Base-by-base conservation (phyloP, 1,139 yeast genomes). In the Hyphopichia burtonii region DNA sequence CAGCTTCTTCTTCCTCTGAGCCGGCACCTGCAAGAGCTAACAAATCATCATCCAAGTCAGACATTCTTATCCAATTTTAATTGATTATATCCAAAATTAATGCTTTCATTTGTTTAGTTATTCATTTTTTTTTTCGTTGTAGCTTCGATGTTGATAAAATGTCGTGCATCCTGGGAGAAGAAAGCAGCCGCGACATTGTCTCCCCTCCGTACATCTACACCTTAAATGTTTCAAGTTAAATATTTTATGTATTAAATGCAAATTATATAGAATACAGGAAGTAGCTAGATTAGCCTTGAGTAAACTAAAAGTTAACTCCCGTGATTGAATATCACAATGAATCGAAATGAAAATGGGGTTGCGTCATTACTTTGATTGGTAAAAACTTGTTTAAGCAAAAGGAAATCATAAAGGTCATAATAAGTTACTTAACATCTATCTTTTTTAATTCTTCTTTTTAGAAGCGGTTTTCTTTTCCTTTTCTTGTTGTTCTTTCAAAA, bases 401-500 rank as follows among this genome's bases (percentile, higher is more conserved):
- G n/a, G 28, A 11, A 25, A 25, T 25, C 28, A 25, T 25, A 25
- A 20, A 25, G 28, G 28, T 25, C 28, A 25, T 25, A 8, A 25
- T 25, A 25, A 25, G 28, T 25, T 25, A 8, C 12, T 25, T 25
- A 8, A 11, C n/a, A 9, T 9, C 23, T 22, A 7, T 22, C 9
- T 22, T 22, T n/a, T 11, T 25, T 25, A 25, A 12, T 25, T 25
- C 12, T 10, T 25, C 28, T 25, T 25, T 63, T 71, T 70, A 22
- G 38, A 36, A 58, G 76, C 76, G 57, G 78, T 67, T 62, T 76
- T 75, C 74, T 83, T 82, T 68, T 86, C 91, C 78, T 87, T 86
- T 63, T 83, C 90, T 68, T 88, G 83, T 77, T 86, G 86, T 71
- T 89, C 96, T 85, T 90, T 90, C 69, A 91, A 85, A 65, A 91